Percentiles rank a stretch among this genome's conserved stretches.
Conservation (phyloP, 805 yeast species). For the Yarrowia phangngaensis region DNA sequence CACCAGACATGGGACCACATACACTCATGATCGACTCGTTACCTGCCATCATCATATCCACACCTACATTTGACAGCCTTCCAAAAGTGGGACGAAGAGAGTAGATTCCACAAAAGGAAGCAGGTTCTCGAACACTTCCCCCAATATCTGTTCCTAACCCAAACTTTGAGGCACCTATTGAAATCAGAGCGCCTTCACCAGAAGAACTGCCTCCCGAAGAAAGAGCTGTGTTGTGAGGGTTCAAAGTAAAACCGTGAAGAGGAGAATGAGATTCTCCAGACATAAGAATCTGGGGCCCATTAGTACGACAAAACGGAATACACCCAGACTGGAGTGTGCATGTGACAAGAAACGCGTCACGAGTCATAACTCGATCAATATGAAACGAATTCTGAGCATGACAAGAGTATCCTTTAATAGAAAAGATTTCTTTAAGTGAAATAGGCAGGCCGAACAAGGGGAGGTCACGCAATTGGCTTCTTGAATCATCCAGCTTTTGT, state of each 20-base stretch:
- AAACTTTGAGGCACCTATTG: slow-evolving; percentile 46
- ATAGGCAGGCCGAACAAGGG: slow-evolving; percentile 66
- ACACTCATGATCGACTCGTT: slow-evolving; percentile 43
- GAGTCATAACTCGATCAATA: slow-evolving; percentile 40
- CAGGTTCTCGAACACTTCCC: slow-evolving; percentile 52
- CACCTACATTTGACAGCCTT: slow-evolving; percentile 43
- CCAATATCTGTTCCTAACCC: slow-evolving; percentile 58
- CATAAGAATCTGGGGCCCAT: slow-evolving; percentile 52
- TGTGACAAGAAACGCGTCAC: slow-evolving; percentile 42
- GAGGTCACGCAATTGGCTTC: slow-evolving; percentile 45
- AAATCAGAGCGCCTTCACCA: slow-evolving; percentile 52
- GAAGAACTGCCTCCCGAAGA: slow-evolving; percentile 59
- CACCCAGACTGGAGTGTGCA: slow-evolving; percentile 49
- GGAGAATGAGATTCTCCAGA: slow-evolving; percentile 47
- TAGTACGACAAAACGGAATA: slow-evolving; percentile 53
- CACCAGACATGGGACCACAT: slow-evolving; percentile 48
- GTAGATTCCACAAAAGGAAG: slow-evolving; percentile 45
- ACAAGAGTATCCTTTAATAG: slow-evolving; percentile 48
- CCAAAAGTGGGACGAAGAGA: slow-evolving; percentile 50
- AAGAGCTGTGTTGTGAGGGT: slow-evolving; percentile 45
- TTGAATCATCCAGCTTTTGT: slow-evolving; percentile 51
- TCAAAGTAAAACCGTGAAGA: slow-evolving; percentile 47
- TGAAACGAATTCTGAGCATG: slow-evolving; percentile 42
- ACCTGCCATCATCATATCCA: slow-evolving; percentile 42
- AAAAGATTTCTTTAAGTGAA: slow-evolving; percentile 53